These are phyloP conservation scores for Gracilariopsis chorda DNA, from an alignment of 23 red algal genomes.

Conservation along the genomic window DNA sequence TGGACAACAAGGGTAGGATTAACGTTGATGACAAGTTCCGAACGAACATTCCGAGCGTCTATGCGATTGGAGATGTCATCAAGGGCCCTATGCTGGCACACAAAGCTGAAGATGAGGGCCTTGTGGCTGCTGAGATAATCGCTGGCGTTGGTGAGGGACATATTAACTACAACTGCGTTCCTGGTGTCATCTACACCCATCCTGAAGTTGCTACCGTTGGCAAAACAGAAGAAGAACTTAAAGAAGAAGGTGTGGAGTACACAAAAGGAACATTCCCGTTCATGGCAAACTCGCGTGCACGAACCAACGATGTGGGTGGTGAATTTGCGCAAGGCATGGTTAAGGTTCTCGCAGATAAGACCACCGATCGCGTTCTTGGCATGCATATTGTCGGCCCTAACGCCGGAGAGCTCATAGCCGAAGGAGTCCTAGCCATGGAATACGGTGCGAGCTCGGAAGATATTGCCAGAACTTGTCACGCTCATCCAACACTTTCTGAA, in stretches of 20 bases:
- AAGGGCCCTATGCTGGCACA: slow-evolving; percentile 98
- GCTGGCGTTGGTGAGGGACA: slow-evolving; percentile 82
- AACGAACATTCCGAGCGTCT: slow-evolving; percentile 83
- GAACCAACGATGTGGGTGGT: slow-evolving; percentile 94
- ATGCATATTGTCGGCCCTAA: slow-evolving; percentile 96
- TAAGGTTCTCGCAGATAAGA: slow-evolving; percentile 94
- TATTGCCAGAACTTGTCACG: slow-evolving; percentile 96
- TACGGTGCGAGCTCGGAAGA: slow-evolving; percentile 95
- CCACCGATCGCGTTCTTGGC: slow-evolving; percentile 92
- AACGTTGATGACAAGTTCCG: slow-evolving; percentile 79
- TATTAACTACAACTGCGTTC: slow-evolving; percentile 95
- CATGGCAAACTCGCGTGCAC: slow-evolving; percentile 94
- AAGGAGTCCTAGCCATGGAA: slow-evolving; percentile 96
- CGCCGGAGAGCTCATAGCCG: slow-evolving; percentile 97
- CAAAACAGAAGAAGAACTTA: slow-evolving; percentile 98
- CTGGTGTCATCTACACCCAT: slow-evolving; percentile 96
- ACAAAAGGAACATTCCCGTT: slow-evolving; percentile 97
- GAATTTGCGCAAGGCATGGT: slow-evolving; percentile 95
- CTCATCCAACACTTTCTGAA: slow-evolving; percentile 96
- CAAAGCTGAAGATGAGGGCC: slow-evolving; percentile 97
- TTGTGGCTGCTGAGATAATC: slow-evolving; percentile 88
- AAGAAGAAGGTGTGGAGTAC: slow-evolving; percentile 81
- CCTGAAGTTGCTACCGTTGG: slow-evolving; percentile 99
- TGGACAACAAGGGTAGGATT: slow-evolving; percentile 78
- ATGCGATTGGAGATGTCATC: slow-evolving; percentile 98